Evolutionary conservation across 441 rosid species (phyloP).

Genomic region (Erysimum cheiri): DNA sequence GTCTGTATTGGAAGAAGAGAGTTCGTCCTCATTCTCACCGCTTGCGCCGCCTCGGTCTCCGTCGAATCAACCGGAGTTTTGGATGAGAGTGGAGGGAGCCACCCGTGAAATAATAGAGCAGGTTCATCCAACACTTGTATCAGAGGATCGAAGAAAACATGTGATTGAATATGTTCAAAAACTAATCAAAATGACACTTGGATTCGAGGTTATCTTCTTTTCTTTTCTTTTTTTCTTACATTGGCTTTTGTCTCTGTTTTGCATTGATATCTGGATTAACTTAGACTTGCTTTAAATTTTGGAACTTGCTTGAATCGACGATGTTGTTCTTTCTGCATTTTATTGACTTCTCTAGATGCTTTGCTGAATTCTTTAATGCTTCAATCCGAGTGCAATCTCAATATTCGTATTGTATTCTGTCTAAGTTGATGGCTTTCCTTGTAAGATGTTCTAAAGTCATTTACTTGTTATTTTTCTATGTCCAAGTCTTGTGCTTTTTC

Average conservation of each 20-base stretch:
- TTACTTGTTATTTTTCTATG: background rate
- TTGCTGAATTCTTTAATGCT: too few relatives aligned
- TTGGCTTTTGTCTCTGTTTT: conserved; percentile 12
- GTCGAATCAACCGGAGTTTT: conserved; percentile 52
- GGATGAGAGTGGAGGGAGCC: conserved; percentile 70
- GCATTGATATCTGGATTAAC: background rate
- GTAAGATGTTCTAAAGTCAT: conserved; percentile 2
- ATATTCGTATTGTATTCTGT: too few relatives aligned
- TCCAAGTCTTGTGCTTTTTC: background rate
- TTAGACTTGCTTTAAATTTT: conserved; percentile 11
- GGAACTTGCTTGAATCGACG: conserved; percentile 5
- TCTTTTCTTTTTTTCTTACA: background rate
- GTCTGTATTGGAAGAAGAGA: conserved; percentile 52
- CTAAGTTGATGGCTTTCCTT: conserved; percentile 8
- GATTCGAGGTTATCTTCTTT: conserved; percentile 53
- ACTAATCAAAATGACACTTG: conserved; percentile 55
- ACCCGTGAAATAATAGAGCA: conserved; percentile 65
- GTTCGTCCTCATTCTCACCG: conserved; percentile 47
- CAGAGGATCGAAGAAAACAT: conserved; percentile 76
- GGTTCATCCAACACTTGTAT: conserved; percentile 74
- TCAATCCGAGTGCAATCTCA: too few relatives aligned
- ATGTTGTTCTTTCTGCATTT: background rate
- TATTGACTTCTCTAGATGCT: background rate
- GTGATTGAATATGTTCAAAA: conserved; percentile 77
- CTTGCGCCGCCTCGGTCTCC: conserved; percentile 45